Evolutionary conservation across 2,329 filamentous ascomycete species (phyloP).

Genomic region (Sporothrix luriei): DNA sequence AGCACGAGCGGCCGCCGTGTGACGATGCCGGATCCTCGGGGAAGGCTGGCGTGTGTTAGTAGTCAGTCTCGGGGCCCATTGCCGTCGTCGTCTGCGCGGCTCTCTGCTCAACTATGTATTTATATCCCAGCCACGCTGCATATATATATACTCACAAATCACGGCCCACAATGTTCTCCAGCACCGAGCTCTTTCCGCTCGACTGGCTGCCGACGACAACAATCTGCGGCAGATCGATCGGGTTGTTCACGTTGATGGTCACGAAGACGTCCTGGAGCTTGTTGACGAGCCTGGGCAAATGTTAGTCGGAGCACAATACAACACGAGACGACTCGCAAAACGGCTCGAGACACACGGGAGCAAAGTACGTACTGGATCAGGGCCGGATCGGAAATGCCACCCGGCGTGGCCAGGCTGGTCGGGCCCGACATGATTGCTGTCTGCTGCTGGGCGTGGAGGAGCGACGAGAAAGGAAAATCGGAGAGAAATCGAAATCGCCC

Average conservation of each 20-base stretch:
- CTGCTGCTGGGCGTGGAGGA: slow-evolving; percentile 1
- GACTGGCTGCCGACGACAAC: slow-evolving; percentile 98
- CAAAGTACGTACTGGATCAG: slow-evolving; percentile 37
- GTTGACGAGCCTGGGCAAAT: slow-evolving; percentile 75
- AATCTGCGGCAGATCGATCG: slow-evolving; percentile 98
- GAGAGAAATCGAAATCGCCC: slow-evolving; percentile 1
- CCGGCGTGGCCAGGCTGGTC: slow-evolving; percentile 36
- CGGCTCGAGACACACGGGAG: background rate
- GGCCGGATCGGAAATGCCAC: slow-evolving; percentile 39
- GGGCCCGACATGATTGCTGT: slow-evolving; percentile 30
- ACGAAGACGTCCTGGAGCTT: slow-evolving; percentile 99
- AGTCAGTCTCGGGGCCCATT: background rate
- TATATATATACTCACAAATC: slow-evolving; percentile 97
- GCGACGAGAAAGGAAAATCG: slow-evolving; percentile 2
- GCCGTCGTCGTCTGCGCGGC: background rate
- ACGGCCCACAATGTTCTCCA: slow-evolving; percentile 97
- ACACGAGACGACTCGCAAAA: background rate
- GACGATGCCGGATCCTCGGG: slow-evolving; percentile 95
- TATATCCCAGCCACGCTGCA: too few relatives aligned
- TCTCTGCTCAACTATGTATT: background rate
- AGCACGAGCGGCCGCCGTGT: slow-evolving; percentile 94
- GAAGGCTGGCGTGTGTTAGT: slow-evolving; percentile 63
- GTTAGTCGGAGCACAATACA: slow-evolving; percentile 22
- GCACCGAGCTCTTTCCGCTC: slow-evolving; percentile 97
- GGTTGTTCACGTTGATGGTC: slow-evolving; percentile 97